Conservation (phyloP, 2,329 filamentous ascomycete species). For the Aspergillus sp. region DNA sequence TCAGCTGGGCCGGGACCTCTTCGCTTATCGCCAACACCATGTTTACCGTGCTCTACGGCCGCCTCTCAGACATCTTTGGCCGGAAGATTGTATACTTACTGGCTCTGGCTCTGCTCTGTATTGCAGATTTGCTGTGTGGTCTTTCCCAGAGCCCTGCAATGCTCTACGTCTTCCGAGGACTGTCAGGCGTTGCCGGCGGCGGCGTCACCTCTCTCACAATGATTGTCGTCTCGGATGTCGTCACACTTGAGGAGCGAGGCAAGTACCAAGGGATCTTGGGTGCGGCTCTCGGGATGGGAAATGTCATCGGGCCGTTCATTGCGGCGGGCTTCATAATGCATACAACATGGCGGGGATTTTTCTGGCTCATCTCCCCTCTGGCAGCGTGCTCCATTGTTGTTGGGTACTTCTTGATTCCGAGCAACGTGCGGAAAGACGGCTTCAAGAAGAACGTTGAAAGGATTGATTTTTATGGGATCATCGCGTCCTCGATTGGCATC, state of each 20-base stretch:
- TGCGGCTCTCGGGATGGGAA: conserved; percentile 37
- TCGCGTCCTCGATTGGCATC: conserved; percentile 47
- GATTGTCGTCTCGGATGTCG: conserved; percentile 54
- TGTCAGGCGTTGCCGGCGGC: conserved; percentile 54
- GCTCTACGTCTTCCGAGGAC: conserved; percentile 52
- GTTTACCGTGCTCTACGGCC: conserved; percentile 57
- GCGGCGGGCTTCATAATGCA: conserved; percentile 37
- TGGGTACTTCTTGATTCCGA: conserved; percentile 44
- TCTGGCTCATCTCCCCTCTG: conserved; percentile 46
- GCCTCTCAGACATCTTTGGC: conserved; percentile 53
- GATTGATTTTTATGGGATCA: conserved; percentile 51
- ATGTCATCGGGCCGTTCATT: conserved; percentile 40
- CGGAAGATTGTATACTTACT: conserved; percentile 50
- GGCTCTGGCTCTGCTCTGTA: conserved; percentile 43
- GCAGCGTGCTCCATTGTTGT: conserved; percentile 39
- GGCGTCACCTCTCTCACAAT: conserved; percentile 51
- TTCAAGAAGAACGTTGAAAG: conserved; percentile 42
- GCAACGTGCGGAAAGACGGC: conserved; percentile 40
- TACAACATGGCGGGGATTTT: conserved; percentile 38
- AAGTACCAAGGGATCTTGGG: conserved; percentile 45
- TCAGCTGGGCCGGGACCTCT: conserved; percentile 63
- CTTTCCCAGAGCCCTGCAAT: conserved; percentile 47
- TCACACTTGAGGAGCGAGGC: conserved; percentile 50
- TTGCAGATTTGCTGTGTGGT: conserved; percentile 52
- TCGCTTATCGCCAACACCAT: conserved; percentile 58